Evolutionary conservation across 768 basidiomycete genomes (phyloP).

Genomic region (Suillus subluteus): DNA sequence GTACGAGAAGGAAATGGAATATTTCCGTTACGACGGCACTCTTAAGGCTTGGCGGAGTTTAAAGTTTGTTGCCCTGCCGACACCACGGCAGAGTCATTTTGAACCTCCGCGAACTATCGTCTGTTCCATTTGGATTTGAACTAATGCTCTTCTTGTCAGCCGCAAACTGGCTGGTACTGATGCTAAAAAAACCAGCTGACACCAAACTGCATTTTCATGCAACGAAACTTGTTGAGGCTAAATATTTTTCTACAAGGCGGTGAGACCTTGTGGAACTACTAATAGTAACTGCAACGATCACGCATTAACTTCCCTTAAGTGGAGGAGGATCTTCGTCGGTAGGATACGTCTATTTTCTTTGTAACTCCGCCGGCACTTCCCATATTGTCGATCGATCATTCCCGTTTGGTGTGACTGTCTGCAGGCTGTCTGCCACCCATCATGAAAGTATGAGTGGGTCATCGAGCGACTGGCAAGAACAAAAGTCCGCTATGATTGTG

Average conservation of each 20-base stretch:
- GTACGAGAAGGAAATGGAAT: constrained; percentile 11
- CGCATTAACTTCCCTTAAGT: background rate
- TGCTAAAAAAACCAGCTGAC: background rate
- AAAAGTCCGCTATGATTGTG: too few relatives aligned
- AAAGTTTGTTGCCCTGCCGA: constrained; percentile 11
- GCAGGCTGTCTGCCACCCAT: too few relatives aligned
- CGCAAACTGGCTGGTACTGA: background rate
- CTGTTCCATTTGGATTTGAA: background rate
- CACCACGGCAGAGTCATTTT: background rate
- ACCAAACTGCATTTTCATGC: background rate
- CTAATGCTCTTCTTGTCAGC: background rate
- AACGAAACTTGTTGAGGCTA: background rate
- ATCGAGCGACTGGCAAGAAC: too few relatives aligned
- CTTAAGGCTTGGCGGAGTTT: constrained; percentile 28
- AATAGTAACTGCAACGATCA: background rate
- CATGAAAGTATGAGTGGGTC: too few relatives aligned
- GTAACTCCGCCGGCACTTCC: too few relatives aligned
- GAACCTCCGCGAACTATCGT: background rate
- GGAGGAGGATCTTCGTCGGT: too few relatives aligned
- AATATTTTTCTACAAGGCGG: background rate
- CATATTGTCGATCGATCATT: too few relatives aligned
- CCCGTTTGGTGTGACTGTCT: too few relatives aligned
- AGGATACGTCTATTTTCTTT: too few relatives aligned
- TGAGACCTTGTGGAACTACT: background rate
- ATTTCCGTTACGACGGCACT: background rate